phyloP scores from a whole-genome alignment of 306 rosid species.

The Quercus cerris region DNA sequence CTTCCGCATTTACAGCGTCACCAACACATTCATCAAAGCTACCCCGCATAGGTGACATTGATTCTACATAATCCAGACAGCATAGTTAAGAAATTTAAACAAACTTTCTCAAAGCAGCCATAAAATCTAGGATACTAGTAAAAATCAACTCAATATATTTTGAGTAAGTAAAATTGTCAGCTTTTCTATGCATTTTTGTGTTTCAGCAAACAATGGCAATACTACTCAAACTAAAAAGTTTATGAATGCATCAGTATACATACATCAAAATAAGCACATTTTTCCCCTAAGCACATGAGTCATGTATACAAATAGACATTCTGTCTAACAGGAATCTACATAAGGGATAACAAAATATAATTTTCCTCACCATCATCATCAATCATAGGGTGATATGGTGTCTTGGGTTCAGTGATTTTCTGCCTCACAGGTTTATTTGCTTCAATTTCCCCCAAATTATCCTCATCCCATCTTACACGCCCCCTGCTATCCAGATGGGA shows the following conservation, averaged over 20 bases:
- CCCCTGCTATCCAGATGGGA: conserved; percentile 39
- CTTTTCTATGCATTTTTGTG: not conserved
- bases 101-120: not conserved
- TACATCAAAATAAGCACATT: not conserved
- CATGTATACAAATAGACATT: conserved; percentile 9
- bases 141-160: not conserved
- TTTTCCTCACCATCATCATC: conserved; percentile 68
- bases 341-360: conserved; percentile 3
- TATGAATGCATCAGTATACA: not conserved
- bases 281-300: not conserved
- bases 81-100: conserved; percentile 1
- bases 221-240: not conserved
- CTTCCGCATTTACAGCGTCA: conserved; percentile 62
- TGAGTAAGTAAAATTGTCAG: too few relatives aligned
- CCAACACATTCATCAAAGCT: conserved; percentile 60
- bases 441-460: conserved; percentile 83
- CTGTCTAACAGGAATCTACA: conserved; percentile 13
- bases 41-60: conserved; percentile 67
- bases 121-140: not conserved
- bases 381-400: conserved; percentile 94
- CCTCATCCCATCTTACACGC: conserved; percentile 91
- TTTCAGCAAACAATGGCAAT: not conserved
- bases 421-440: conserved; percentile 97
- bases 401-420: conserved; percentile 98
- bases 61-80: conserved; percentile 45